Base-by-base conservation (phyloP, 2,329 filamentous ascomycete species). In the Xylariaceae sp. region DNA sequence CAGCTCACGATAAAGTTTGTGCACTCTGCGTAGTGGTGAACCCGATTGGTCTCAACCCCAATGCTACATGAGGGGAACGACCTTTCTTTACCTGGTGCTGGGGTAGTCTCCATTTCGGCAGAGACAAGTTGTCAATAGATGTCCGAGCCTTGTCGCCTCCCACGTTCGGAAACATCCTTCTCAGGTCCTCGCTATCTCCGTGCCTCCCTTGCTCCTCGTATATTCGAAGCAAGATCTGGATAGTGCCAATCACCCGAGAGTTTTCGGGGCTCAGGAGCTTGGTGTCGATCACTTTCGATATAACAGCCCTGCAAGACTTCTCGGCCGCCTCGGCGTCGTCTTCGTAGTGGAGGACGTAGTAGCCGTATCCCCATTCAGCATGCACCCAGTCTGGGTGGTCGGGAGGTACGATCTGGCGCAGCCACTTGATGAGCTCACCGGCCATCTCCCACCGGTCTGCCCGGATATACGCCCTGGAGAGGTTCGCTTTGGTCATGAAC, bases 301-400 rank as follows among this genome's bases (percentile, higher is more conserved):
- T 11, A 13, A 40, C 29, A 13, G 15, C 14, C 25, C 31, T 21
- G 13, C 38, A 40, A 16, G 35, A 35, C 19, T 29, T 29, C 26
- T 40, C 38, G 17, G 38, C 35, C 18, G 29, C 17, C 5, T 36
- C 15, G 31, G 39, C 26, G 32, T 45, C 31, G 16, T 43, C 24
- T 27, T 43, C 36, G 32, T 37, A 9, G 15, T 39, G 33, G 10
- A 42, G 31, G 9, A 37, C 33, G 11, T 32, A 43, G 14, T 32
- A 40, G 5, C 37, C 40, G 17, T 44, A 45, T 4, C 43, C 44
- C 32, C 33, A 47, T 40, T 44, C 39, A 2, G 32, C 33, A 19
- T 45, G 19, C 6, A 45, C 29, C 44, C 44, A 42, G 14, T 44
- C 33, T 0, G 40, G 29, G 24, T 42, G 40, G 13, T 39, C 34